Conservation (phyloP, 371 early-diverging fungal genomes). For the Rhizopus delemar region DNA sequence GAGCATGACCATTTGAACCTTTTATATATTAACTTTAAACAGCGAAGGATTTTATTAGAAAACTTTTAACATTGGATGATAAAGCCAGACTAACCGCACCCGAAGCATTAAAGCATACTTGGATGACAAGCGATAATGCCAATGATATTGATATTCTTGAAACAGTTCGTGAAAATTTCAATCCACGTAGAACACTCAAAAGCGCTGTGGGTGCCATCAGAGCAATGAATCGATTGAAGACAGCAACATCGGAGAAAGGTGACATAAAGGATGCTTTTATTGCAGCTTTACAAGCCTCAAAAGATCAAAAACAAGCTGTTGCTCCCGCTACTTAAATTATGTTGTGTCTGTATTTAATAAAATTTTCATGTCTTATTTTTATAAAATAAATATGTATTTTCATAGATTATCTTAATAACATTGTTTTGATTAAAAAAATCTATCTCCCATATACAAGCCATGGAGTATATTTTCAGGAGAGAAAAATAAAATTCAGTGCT, state of each 20-base stretch:
- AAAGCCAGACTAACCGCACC: slow-evolving; percentile 72
- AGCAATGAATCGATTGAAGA: slow-evolving; percentile 30
- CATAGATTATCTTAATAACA: too few relatives aligned
- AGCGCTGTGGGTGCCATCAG: slow-evolving; percentile 34
- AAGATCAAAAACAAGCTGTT: not conserved
- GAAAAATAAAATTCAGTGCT: too few relatives aligned
- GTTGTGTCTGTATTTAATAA: too few relatives aligned
- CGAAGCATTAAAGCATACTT: slow-evolving; percentile 81
- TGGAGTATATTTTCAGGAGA: too few relatives aligned
- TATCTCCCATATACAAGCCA: too few relatives aligned
- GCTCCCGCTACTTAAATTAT: not conserved
- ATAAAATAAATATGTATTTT: too few relatives aligned
- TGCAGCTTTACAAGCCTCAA: not conserved
- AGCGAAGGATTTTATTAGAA: slow-evolving; percentile 90
- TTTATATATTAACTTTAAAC: not conserved
- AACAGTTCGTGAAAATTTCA: slow-evolving; percentile 61
- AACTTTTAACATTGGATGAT: slow-evolving; percentile 71
- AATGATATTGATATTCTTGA: slow-evolving; percentile 64
- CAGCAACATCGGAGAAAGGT: not conserved
- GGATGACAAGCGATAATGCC: slow-evolving; percentile 64
- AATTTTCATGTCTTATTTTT: too few relatives aligned
- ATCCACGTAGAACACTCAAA: slow-evolving; percentile 32
- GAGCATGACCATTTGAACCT: slow-evolving; percentile 51
- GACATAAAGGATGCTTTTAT: not conserved
- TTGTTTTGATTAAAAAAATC: too few relatives aligned